Percentiles rank a stretch among this genome's conserved stretches.
These are phyloP conservation scores for Mitragyna speciosa DNA, from an alignment of 257 asterid genomes.

Conservation along the genomic window DNA sequence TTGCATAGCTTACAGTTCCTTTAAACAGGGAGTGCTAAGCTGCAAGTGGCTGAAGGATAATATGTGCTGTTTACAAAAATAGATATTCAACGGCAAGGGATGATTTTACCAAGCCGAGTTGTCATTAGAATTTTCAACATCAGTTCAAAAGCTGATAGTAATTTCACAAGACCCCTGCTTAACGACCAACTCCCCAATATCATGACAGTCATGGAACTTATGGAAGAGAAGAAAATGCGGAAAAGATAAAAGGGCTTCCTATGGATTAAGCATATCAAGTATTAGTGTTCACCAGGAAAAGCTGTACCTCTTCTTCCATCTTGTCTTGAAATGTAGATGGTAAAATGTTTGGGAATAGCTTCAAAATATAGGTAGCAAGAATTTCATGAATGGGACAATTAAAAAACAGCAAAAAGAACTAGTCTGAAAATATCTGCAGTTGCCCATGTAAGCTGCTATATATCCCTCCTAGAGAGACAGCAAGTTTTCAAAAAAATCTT, in stretches of 20 bases:
- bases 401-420: constrained; percentile 88
- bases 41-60: no score
- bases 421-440: constrained; percentile 97
- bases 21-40: no score
- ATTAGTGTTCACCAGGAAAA: constrained; percentile 9
- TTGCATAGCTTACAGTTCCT: no score
- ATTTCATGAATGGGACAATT: constrained; percentile 88
- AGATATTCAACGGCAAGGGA: neutral
- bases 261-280: no score
- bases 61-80: neutral
- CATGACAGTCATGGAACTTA: neutral
- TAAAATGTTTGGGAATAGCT: constrained; percentile 87
- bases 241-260: neutral
- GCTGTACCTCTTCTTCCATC: constrained; percentile 85
- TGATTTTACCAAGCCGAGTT: no score
- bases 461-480: constrained; percentile 87
- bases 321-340: constrained; percentile 96
- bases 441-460: constrained; percentile 86
- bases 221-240: neutral
- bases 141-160: no score
- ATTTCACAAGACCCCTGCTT: neutral
- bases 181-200: neutral
- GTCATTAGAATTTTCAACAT: neutral
- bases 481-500: constrained; percentile 73
- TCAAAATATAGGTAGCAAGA: constrained; percentile 79